A percentile compares a stretch with the other conserved stretches of the same genome.
Conservation (phyloP, 768 basidiomycete species). For the Pisolithus sp. region DNA sequence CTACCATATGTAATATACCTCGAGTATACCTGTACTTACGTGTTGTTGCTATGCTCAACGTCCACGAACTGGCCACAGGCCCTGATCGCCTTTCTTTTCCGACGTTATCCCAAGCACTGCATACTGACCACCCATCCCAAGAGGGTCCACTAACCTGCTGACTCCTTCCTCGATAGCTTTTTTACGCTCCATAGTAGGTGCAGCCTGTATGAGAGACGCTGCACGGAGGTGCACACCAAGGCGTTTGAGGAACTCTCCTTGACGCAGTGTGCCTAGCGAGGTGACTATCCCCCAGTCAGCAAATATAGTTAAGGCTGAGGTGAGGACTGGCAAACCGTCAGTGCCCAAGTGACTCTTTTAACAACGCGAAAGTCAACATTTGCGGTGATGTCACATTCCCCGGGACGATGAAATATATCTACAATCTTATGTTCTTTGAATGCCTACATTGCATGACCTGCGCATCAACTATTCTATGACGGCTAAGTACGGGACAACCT, state of each 20-base stretch:
- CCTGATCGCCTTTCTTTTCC: slow-evolving; percentile 13
- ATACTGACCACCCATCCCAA: slow-evolving; percentile 87
- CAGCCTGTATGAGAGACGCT: slow-evolving; percentile 48
- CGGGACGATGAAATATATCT: slow-evolving; percentile 78
- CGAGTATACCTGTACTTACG: background rate
- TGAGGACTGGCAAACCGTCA: slow-evolving; percentile 44
- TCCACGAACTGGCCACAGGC: slow-evolving; percentile 29
- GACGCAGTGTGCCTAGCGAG: slow-evolving; percentile 64
- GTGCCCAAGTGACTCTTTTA: slow-evolving; percentile 68
- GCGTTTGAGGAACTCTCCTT: slow-evolving; percentile 67
- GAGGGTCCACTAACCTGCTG: slow-evolving; percentile 64
- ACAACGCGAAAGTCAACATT: slow-evolving; percentile 93
- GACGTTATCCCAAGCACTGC: slow-evolving; percentile 58
- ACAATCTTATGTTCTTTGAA: slow-evolving; percentile 85
- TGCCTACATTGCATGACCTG: slow-evolving; percentile 44
- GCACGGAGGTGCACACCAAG: slow-evolving; percentile 74
- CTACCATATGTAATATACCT: too few species aligned
- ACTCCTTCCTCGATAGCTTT: slow-evolving; percentile 54
- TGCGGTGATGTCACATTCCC: slow-evolving; percentile 88
- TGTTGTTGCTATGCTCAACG: background rate
- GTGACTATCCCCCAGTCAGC: slow-evolving; percentile 25
- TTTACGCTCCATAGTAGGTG: slow-evolving; percentile 43
- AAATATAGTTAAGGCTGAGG: background rate
- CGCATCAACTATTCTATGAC: background rate
- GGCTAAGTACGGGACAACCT: slow-evolving; percentile 23